Conservation (phyloP, 2,329 filamentous ascomycete species). For the Aspergillus awamori region DNA sequence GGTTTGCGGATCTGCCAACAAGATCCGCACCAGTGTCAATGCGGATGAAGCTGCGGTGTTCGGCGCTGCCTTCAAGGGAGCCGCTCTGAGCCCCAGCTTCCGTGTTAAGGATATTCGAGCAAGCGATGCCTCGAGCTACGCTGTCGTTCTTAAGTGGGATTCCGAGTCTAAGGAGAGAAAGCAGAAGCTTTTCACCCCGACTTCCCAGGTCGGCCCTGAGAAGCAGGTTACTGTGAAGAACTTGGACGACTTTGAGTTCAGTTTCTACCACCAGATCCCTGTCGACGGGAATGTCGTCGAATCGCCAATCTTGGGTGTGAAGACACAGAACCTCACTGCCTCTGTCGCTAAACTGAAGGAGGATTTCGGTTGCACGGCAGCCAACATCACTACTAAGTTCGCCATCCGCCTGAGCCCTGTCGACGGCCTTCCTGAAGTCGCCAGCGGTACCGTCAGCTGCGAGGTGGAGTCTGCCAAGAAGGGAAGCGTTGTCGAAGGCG, state of each 20-base stretch:
- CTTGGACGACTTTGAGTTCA: slow-evolving; percentile 76
- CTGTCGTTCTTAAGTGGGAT: slow-evolving; percentile 74
- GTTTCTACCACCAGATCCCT: slow-evolving; percentile 73
- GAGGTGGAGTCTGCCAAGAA: slow-evolving; percentile 76
- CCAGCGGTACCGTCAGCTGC: slow-evolving; percentile 78
- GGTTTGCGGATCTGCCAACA: slow-evolving; percentile 69
- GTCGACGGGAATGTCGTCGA: slow-evolving; percentile 52
- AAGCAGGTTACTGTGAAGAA: slow-evolving; percentile 87
- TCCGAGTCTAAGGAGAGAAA: slow-evolving; percentile 70
- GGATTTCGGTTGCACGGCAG: slow-evolving; percentile 73
- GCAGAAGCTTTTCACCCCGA: slow-evolving; percentile 80
- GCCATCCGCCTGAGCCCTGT: slow-evolving; percentile 70
- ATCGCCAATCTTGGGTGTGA: slow-evolving; percentile 65
- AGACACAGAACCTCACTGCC: slow-evolving; percentile 82
- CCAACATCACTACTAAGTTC: slow-evolving; percentile 79
- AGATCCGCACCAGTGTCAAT: slow-evolving; percentile 92
- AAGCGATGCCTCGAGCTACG: slow-evolving; percentile 74
- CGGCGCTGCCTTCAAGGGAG: slow-evolving; percentile 91
- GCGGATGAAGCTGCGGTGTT: slow-evolving; percentile 96
- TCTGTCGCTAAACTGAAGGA: slow-evolving; percentile 78
- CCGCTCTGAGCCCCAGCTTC: slow-evolving; percentile 90
- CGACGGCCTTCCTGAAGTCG: slow-evolving; percentile 78
- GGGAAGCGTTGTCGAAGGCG: slow-evolving; percentile 83
- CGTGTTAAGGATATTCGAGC: slow-evolving; percentile 94
- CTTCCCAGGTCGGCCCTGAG: slow-evolving; percentile 72